A percentile compares a stretch with the other conserved stretches of the same genome.
phyloP scores from a whole-genome alignment of 495 filamentous ascomycete genomes.

The Pseudevernia furfuracea region DNA sequence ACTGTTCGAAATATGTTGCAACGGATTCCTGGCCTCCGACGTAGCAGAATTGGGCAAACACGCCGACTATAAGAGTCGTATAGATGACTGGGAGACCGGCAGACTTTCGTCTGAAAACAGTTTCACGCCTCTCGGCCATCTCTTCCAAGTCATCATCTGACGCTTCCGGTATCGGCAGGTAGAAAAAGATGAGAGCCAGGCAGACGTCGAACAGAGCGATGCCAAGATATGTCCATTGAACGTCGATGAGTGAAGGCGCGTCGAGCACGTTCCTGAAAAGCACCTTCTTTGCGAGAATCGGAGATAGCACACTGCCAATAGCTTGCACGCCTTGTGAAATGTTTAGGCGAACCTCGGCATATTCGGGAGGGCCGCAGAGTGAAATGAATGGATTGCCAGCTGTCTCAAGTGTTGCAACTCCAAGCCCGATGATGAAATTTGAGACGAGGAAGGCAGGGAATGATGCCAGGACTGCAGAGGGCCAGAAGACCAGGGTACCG shows the following conservation, averaged over 20 bases:
- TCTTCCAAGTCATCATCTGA: conserved; percentile 56
- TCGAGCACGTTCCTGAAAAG: conserved; percentile 48
- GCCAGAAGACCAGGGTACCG: conserved; percentile 65
- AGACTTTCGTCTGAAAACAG: conserved; percentile 43
- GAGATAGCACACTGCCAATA: conserved; percentile 53
- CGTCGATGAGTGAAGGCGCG: conserved; percentile 51
- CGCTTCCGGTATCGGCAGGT: conserved; percentile 59
- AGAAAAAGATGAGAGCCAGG: conserved; percentile 57
- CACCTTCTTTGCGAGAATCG: conserved; percentile 53
- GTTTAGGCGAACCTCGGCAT: conserved; percentile 58
- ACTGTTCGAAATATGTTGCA: conserved; percentile 38
- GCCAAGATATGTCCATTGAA: conserved; percentile 67
- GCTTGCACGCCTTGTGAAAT: conserved; percentile 64
- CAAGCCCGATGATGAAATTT: conserved; percentile 61
- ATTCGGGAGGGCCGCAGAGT: conserved; percentile 59
- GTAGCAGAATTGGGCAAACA: conserved; percentile 58
- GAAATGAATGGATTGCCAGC: conserved; percentile 62
- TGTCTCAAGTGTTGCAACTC: conserved; percentile 56
- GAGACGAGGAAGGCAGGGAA: conserved; percentile 58
- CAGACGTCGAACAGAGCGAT: conserved; percentile 58
- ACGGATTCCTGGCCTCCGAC: conserved; percentile 59
- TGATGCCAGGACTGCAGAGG: conserved; percentile 58
- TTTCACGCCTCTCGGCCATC: conserved; percentile 43
- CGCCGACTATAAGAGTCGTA: conserved; percentile 48
- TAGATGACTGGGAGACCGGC: conserved; percentile 45